A percentile compares a stretch with the other conserved stretches of the same genome.
These are phyloP conservation scores for Erucastrum elatum DNA, from an alignment of 345 rosid genomes.

Conservation along the genomic window DNA sequence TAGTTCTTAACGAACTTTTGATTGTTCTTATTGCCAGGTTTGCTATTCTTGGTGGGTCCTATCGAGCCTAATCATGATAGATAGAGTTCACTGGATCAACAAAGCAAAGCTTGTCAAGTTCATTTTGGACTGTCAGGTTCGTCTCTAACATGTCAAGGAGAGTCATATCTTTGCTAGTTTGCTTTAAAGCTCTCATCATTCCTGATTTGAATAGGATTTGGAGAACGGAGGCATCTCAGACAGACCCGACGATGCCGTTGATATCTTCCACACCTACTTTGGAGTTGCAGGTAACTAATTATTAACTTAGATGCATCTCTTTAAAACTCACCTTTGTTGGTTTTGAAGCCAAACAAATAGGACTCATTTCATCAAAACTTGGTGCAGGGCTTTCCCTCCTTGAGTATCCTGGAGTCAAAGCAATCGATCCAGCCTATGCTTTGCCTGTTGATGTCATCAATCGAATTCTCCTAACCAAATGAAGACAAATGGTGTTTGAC, in stretches of 20 bases:
- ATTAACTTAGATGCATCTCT: neutral
- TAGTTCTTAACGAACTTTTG: conserved; percentile 1
- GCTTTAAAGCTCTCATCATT: neutral
- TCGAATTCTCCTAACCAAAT: conserved; percentile 50
- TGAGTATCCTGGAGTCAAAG: conserved; percentile 79
- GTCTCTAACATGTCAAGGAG: conserved; percentile 17
- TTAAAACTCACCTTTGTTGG: neutral
- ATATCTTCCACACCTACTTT: conserved; percentile 82
- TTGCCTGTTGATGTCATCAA: conserved; percentile 79
- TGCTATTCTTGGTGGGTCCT: conserved; percentile 98
- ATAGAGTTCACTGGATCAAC: conserved; percentile 83
- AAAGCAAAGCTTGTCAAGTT: conserved; percentile 71
- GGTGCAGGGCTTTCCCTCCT: conserved; percentile 85
- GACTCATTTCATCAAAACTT: neutral
- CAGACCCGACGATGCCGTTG: conserved; percentile 87
- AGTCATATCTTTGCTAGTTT: neutral
- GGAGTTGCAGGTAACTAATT: conserved; percentile 78
- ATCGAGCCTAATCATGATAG: conserved; percentile 88
- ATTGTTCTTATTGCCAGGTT: conserved; percentile 47
- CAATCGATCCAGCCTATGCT: conserved; percentile 90
- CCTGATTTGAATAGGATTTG: conserved; percentile 48
- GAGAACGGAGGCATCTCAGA: conserved; percentile 92
- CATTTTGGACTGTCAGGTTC: conserved; percentile 81
- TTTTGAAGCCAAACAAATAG: conserved; percentile 14
- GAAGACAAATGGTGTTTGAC: conserved; percentile 13